Evolutionary conservation across 805 yeast genomes (phyloP), one percentile per base, ranked within the genome.

Genomic region (Metschnikowia similis): DNA sequence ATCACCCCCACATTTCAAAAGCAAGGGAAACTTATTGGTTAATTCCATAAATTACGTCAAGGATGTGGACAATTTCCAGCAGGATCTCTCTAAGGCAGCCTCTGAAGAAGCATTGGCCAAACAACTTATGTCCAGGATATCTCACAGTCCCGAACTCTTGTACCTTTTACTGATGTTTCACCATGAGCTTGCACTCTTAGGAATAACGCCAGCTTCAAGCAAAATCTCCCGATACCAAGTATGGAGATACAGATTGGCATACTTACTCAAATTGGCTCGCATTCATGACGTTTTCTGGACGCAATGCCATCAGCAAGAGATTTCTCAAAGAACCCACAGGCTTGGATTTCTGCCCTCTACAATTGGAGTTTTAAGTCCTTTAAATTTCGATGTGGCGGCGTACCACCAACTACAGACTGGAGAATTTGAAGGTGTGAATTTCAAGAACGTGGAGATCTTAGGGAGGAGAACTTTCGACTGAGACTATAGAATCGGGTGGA

Each of bases 341-440:
- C 53, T 73, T 28, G 58, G 60, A 8, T 59, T 57, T 39, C 55
- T 53, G 57, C 61, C 64, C 2, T 37, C 51, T 13, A 52, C 63
- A 35, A 52, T 73, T 14, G 78, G 78, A 11, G 44, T 72, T 6
- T 56, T 73, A 31, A 77, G 73, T 53, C 78, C 78, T 1, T 51
- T 52, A 40, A 61, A 73, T 52, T 73, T 70, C 53, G 55, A 60
- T 1, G 21, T n/a, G 2, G 62, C 61, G 3, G 58, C 55, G 6
- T 69, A 68, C 54, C 40, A 56, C 4, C 57, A 60, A 41, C 49
- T 72, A 3, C 66, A 65, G 51, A 49, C 52, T 6, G 75, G 75
- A 4, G 47, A 29, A 13, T 68, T 56, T 51, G 52, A 58, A 8
- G 65, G 53, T 4, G 41, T 51, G 1, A 61, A 60, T 31, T 70